A percentile compares a stretch with the other conserved stretches of the same genome.
phyloP scores from a whole-genome alignment of 2,329 filamentous ascomycete genomes.

The Fusarium neocosmosporiellum region DNA sequence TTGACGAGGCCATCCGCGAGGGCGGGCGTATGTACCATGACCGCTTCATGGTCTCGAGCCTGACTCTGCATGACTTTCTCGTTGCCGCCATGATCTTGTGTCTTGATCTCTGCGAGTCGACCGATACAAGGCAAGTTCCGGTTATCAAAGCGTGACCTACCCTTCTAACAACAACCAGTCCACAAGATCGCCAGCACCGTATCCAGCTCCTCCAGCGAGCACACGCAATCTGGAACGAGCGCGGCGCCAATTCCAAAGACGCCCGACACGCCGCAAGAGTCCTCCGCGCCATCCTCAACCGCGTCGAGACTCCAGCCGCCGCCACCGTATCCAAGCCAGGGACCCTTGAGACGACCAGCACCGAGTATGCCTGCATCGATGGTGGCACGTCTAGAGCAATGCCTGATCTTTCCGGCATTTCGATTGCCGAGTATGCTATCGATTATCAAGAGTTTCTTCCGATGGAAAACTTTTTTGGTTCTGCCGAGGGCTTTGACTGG shows the following conservation, averaged over 20 bases:
- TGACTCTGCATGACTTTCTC: slow-evolving; percentile 67
- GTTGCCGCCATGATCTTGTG: slow-evolving; percentile 71
- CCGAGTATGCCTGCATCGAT: background rate
- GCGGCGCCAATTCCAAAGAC: slow-evolving; percentile 53
- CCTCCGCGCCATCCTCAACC: slow-evolving; percentile 56
- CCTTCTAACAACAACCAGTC: slow-evolving; percentile 29
- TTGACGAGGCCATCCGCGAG: slow-evolving; percentile 57
- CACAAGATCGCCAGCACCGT: slow-evolving; percentile 49
- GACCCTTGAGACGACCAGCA: slow-evolving; percentile 8
- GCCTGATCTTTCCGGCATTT: slow-evolving; percentile 18
- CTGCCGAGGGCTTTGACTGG: slow-evolving; percentile 53
- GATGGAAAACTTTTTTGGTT: slow-evolving; percentile 52
- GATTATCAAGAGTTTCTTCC: slow-evolving; percentile 49
- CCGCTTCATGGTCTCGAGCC: slow-evolving; percentile 63
- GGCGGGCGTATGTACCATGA: slow-evolving; percentile 65
- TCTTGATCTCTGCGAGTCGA: slow-evolving; percentile 58
- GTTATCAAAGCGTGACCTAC: background rate
- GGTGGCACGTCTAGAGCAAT: background rate
- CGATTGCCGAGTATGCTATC: slow-evolving; percentile 30
- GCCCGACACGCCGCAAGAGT: slow-evolving; percentile 57
- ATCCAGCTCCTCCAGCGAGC: slow-evolving; percentile 52
- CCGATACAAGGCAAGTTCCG: slow-evolving; percentile 48
- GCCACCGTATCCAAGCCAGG: slow-evolving; percentile 3
- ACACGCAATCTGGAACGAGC: slow-evolving; percentile 56
- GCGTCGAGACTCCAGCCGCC: slow-evolving; percentile 43